A percentile compares a stretch with the other conserved stretches of the same genome.
Evolutionary conservation across 768 basidiomycete species (phyloP).

Genomic region (Leccinum uliginosum): DNA sequence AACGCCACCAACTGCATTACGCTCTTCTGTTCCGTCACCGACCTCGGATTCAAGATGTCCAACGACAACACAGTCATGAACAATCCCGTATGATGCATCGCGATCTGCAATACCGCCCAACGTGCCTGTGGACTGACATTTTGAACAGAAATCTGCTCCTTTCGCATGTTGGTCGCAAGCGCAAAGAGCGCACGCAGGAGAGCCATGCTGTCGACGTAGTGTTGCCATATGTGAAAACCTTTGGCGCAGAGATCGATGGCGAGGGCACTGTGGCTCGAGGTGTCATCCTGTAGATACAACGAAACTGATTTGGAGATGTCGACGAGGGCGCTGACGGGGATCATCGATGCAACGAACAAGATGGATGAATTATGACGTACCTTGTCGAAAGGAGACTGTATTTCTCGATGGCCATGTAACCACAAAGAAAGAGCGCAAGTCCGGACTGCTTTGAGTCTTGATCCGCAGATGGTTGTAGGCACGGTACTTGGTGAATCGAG

Average conservation of each 20-base stretch:
- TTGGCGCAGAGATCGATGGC: constrained; percentile 88
- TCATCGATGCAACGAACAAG: neutral
- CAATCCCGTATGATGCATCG: constrained; percentile 73
- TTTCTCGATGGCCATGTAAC: constrained; percentile 77
- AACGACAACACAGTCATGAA: constrained; percentile 93
- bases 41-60: constrained; percentile 78
- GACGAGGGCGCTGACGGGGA: constrained; percentile 56
- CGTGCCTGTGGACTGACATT: constrained; percentile 77
- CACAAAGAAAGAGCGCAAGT: constrained; percentile 74
- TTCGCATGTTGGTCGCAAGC: constrained; percentile 68
- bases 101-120: constrained; percentile 79
- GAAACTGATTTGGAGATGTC: constrained; percentile 83
- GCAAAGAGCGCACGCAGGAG: constrained; percentile 80
- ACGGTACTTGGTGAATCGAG: constrained; percentile 44
- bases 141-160: constrained; percentile 64
- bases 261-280: constrained; percentile 59
- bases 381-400: constrained; percentile 69
- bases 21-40: constrained; percentile 73
- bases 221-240: constrained; percentile 93
- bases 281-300: constrained; percentile 71
- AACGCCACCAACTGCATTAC: constrained; percentile 93
- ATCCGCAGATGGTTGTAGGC: constrained; percentile 55
- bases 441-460: constrained; percentile 57
- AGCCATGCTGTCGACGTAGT: constrained; percentile 86
- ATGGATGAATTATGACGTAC: constrained; percentile 36